Base-by-base conservation (phyloP, 2,329 filamentous ascomycete species). In the Phyllosticta paracitricarpa region DNA sequence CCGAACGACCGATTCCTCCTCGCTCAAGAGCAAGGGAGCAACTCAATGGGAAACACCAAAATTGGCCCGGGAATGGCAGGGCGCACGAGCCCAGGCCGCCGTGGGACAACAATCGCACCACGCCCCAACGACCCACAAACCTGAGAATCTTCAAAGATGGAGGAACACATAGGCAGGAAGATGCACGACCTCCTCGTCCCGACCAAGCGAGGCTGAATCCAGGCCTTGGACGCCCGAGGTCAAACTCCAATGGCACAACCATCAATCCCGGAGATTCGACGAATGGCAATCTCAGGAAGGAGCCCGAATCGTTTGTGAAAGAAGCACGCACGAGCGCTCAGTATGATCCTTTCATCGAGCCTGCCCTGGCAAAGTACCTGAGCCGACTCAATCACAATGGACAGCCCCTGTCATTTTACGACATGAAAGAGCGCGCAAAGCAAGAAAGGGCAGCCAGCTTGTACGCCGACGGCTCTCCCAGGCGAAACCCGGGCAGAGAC, bases 401-500 rank as follows among this genome's bases (percentile, higher is more conserved):
- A 14, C 52, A 56, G 2, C 51, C 60, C 14, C 14, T 62, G 10
- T 62, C 56, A 9, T 58, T 62, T 25, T 62, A 56, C 25, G 56
- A 58, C 51, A n/a, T 56, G 17, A 61, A 61, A 25, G 51, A 61
- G 22, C 55, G 53, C 19, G 56, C 40, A 30, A 61, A 61, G 51
- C 56, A 48, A 30, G 35, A 48, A 33, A 61, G 35, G 54, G 25
- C 59, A 4, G 54, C 56, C 19, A 60, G 58, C 53, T 51, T 60
- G 12, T 54, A 51, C 4, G 53, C 40, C 14, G 19, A 33, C 9
- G 48, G 8, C 22, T 53, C 28, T 28, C 55, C 59, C 12, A 28
- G 40, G 19, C n/a, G 14, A 22, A 19, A 51, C 4, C 48, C 14
- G 5, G 28, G 28, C 17, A 57, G 51, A n/a, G 54, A 57, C 22